These are phyloP conservation scores for Leccinellum rugosiceps DNA, from an alignment of 768 basidiomycete species.

Conservation along the genomic window DNA sequence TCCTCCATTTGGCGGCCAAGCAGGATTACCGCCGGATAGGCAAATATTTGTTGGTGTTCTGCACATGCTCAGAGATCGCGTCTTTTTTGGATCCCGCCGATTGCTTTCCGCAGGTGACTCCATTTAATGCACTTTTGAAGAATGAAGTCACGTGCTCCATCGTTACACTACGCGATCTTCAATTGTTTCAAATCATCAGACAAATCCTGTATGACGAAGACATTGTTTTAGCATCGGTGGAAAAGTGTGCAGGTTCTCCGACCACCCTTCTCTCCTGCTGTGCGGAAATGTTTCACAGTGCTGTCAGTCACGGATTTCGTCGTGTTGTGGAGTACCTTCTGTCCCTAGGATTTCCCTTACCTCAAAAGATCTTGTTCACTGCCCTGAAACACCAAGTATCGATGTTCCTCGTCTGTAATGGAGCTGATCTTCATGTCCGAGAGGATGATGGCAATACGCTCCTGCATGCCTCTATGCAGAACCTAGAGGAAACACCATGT, in stretches of 20 bases:
- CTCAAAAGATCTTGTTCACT: not conserved
- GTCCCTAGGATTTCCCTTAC: too few species aligned
- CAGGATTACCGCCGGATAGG: not conserved
- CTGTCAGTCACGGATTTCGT: not conserved
- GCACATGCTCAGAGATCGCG: not conserved
- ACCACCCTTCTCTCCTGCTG: too few species aligned
- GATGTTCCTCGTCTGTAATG: not conserved
- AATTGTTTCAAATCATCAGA: not conserved
- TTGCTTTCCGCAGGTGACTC: too few species aligned
- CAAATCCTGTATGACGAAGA: not conserved
- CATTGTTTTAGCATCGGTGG: not conserved
- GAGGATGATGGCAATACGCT: too few species aligned
- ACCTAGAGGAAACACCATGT: too few species aligned
- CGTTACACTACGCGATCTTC: too few species aligned
- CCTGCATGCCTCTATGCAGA: too few species aligned
- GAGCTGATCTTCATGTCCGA: too few species aligned
- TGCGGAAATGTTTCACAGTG: not conserved
- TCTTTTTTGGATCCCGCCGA: not conserved
- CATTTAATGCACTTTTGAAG: too few species aligned
- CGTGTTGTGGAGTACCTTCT: not conserved
- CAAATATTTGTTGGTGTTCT: not conserved
- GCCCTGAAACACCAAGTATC: not conserved
- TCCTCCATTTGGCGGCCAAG: not conserved
- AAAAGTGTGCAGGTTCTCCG: not conserved
- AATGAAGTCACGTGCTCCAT: too few species aligned